Evolutionary conservation across 441 rosid species (phyloP).

Genomic region (Pelargonium exstipulatum): DNA sequence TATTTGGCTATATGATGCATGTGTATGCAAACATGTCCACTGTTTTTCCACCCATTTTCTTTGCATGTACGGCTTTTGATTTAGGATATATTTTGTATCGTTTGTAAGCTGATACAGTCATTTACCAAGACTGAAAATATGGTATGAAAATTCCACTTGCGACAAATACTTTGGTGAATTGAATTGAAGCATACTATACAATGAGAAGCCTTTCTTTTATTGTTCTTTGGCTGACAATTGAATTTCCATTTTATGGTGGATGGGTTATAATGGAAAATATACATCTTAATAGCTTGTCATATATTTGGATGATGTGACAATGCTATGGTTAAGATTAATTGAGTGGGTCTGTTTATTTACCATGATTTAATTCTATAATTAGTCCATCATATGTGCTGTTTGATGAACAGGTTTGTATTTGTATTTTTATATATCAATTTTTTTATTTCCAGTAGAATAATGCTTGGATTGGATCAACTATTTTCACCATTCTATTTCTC

Average conservation of each 20-base stretch:
- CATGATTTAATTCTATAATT: not conserved
- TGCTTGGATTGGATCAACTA: slow-evolving; percentile 1
- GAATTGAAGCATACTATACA: not conserved
- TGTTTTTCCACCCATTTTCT: not conserved
- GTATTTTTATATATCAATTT: not conserved
- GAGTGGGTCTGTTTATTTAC: not conserved
- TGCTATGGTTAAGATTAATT: not conserved
- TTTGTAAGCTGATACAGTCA: not conserved
- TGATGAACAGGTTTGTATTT: slow-evolving; percentile 1
- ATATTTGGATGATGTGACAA: not conserved
- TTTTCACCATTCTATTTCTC: slow-evolving; percentile 9
- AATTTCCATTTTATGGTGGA: not conserved
- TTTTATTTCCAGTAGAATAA: not conserved
- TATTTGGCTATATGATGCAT: not conserved
- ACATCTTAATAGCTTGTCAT: not conserved
- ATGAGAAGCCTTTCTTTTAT: not conserved
- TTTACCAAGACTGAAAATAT: not conserved
- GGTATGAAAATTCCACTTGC: not conserved
- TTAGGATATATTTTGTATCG: not conserved
- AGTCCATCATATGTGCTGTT: not conserved
- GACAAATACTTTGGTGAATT: not conserved
- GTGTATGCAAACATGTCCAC: not conserved
- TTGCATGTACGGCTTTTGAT: not conserved
- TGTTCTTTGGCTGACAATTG: not conserved
- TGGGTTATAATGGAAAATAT: not conserved